Evolutionary conservation across 345 rosid genomes (phyloP).

Genomic region (Gossypium ekmanianum): DNA sequence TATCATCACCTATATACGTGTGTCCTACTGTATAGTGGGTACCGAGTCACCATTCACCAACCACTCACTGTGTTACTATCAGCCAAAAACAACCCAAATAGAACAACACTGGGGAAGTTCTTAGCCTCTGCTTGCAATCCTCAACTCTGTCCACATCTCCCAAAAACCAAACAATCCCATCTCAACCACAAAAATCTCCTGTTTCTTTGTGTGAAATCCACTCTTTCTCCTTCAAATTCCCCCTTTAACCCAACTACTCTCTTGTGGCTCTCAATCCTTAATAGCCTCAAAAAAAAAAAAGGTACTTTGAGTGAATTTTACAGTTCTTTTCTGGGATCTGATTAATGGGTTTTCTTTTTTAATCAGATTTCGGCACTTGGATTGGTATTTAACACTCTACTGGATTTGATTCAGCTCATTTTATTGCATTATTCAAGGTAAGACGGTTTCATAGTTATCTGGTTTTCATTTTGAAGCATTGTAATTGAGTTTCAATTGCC

Average conservation of each 20-base stretch:
- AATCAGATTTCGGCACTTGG: slow-evolving; percentile 1
- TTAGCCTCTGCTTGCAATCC: background rate
- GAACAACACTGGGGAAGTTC: background rate
- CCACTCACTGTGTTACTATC: background rate
- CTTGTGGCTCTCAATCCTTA: slow-evolving; percentile 12
- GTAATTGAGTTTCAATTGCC: background rate
- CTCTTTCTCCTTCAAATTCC: background rate
- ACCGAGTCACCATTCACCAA: background rate
- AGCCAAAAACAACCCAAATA: background rate
- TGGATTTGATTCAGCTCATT: background rate
- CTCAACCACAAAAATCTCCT: background rate
- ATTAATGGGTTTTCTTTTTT: background rate
- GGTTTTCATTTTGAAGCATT: background rate
- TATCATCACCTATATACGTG: background rate
- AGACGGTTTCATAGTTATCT: background rate
- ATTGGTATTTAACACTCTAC: background rate
- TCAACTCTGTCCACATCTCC: background rate
- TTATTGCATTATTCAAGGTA: background rate
- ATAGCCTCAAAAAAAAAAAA: background rate
- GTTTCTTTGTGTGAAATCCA: slow-evolving; percentile 14
- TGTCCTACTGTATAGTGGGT: background rate
- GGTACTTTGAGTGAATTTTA: background rate
- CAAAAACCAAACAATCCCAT: background rate
- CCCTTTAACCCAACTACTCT: slow-evolving; percentile 4
- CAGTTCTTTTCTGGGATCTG: background rate